These are phyloP conservation scores for Singerocomus rubriflavus DNA, from an alignment of 1,284 basidiomycete species.

Conservation along the genomic window DNA sequence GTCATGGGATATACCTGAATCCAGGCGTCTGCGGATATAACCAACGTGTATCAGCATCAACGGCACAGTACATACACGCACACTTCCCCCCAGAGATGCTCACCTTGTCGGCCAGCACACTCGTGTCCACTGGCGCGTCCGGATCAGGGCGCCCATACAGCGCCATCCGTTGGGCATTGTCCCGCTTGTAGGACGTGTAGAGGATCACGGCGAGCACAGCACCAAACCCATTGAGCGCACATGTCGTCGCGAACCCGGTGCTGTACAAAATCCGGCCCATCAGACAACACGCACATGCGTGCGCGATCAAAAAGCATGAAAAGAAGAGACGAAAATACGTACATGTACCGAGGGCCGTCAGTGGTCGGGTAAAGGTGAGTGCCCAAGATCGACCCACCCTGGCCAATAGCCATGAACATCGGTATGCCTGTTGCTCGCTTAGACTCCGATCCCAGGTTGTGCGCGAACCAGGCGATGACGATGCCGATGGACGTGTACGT, in stretches of 20 bases:
- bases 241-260: constrained; percentile 62
- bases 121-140: constrained; percentile 56
- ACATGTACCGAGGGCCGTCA: constrained; percentile 66
- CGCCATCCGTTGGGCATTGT: constrained; percentile 55
- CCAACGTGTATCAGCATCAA: neutral
- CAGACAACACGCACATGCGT: neutral
- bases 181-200: constrained; percentile 53
- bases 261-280: constrained; percentile 31
- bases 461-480: constrained; percentile 73
- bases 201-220: constrained; percentile 47
- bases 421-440: constrained; percentile 75
- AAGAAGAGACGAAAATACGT: constrained; percentile 21
- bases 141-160: constrained; percentile 50
- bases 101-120: constrained; percentile 62
- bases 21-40: constrained; percentile 13
- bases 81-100: neutral
- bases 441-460: constrained; percentile 75
- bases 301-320: neutral
- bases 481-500: constrained; percentile 71
- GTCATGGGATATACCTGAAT: constrained; percentile 26
- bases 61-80: too few relatives aligned
- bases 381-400: constrained; percentile 70
- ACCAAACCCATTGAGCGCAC: constrained; percentile 53
- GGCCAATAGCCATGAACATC: constrained; percentile 76
- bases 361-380: constrained; percentile 64